Conservation (phyloP, 768 basidiomycete species). For the Pisolithus orientalis region DNA sequence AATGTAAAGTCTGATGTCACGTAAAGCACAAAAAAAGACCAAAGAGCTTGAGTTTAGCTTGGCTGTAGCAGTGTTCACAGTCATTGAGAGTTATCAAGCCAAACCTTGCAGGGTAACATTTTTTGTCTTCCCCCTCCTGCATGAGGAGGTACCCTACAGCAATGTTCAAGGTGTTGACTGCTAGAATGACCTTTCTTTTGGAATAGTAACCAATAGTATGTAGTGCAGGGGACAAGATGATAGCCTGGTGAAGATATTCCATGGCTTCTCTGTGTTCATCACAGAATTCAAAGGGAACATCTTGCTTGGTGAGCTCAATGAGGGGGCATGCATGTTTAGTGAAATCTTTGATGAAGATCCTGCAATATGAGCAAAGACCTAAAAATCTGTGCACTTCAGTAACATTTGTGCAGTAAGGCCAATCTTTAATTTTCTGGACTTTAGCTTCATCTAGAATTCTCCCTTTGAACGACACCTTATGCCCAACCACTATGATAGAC, state of each 20-base stretch:
- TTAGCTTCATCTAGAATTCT: no score
- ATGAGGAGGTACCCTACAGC: constrained; percentile 30
- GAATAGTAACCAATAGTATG: neutral
- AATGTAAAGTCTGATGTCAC: neutral
- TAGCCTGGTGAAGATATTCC: neutral
- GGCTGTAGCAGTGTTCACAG: constrained; percentile 7
- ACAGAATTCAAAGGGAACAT: no score
- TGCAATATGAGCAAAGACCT: no score
- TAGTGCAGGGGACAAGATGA: constrained; percentile 8
- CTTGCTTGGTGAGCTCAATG: no score
- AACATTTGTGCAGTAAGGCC: no score
- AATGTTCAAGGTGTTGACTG: constrained; percentile 23
- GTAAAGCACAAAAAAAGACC: neutral
- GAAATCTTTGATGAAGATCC: no score
- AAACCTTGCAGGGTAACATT: constrained; percentile 26
- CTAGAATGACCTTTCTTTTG: neutral
- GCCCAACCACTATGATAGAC: no score
- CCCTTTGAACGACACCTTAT: no score
- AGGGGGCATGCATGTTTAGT: no score
- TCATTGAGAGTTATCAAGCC: constrained; percentile 34
- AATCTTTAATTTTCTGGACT: no score
- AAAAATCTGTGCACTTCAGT: no score
- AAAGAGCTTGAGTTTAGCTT: constrained; percentile 23
- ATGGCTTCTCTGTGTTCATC: no score
- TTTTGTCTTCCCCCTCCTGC: neutral